Evolutionary conservation across 108 stramenopile species (phyloP), one percentile per base, ranked within the genome.

Genomic region (Stephanodiscus minutulus): DNA sequence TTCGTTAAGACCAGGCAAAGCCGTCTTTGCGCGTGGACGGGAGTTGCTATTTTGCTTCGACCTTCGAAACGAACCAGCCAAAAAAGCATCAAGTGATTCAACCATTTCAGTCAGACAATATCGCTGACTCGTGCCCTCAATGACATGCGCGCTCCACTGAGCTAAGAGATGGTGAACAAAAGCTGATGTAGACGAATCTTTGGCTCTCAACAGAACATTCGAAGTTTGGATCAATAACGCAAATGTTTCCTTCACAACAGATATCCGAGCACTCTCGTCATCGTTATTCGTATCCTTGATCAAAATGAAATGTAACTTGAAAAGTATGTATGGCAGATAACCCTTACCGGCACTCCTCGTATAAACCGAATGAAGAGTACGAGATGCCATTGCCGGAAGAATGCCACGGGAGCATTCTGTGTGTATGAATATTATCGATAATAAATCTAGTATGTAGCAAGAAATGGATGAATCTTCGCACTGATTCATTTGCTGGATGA

Each of bases 81-180:
- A 52, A 18, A 58, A 27, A 61, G 37, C 31, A 31, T 41, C 57
- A 61, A 78, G 36, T 61, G 70, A 20, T 47, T 66, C 50, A 31
- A 41, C 41, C 59, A 57, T 66, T n/a, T 67, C 57, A 35, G n/a
- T 10, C 3, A 71, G 36, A 55, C 47, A 78, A 1, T 33, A 43
- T 25, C 33, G 27, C 25, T 67, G 70, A 36, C 66, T 72, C 12
- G 24, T 11, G 5, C 48, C 52, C 4, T 59, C 55, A 20, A 78
- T 47, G 25, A 78, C 21, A 54, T 72, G 70, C 29, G 70, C 64
- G 35, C 77, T 78, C 60, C 61, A 78, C 61, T 78, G 70, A 1
- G 70, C 31, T 11, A 78, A 59, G 24, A 78, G n/a, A 46, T 61
- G 64, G 59, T 78, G 77, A 10, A 72, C 59, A 50, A 71, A 71